A percentile compares a stretch with the other conserved stretches of the same genome.
phyloP scores from a whole-genome alignment of 148 eudicot species.

The Persicaria maculosa region DNA sequence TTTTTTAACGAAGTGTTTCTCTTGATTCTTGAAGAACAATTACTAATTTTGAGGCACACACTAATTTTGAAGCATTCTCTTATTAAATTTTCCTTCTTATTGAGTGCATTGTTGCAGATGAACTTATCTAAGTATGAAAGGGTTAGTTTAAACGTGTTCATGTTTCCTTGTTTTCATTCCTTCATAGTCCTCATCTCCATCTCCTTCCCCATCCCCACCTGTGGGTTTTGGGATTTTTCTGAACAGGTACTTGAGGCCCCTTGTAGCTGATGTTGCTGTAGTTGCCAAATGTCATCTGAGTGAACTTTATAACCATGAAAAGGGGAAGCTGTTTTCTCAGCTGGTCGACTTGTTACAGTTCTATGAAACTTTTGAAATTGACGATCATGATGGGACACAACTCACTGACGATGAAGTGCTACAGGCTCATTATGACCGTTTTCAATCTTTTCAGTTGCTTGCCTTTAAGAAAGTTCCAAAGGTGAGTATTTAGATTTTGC shows the following conservation, averaged over 20 bases:
- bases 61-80: background rate
- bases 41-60: background rate
- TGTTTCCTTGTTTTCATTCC: background rate
- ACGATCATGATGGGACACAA: conserved; percentile 82
- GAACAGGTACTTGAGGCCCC: conserved; percentile 70
- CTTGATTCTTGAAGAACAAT: background rate
- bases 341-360: conserved; percentile 92
- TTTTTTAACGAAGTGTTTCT: background rate
- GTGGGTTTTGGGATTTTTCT: conserved; percentile 9
- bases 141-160: background rate
- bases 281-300: conserved; percentile 96
- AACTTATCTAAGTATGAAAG: background rate
- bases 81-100: background rate
- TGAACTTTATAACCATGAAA: conserved; percentile 74
- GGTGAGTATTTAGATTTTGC: conserved; percentile 26
- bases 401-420: conserved; percentile 94
- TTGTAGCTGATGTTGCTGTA: conserved; percentile 96
- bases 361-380: conserved; percentile 89
- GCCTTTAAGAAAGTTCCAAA: conserved; percentile 80
- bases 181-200: background rate
- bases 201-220: background rate
- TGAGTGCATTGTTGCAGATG: background rate
- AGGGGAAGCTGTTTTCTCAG: conserved; percentile 87
- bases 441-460: conserved; percentile 88
- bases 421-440: conserved; percentile 85